Evolutionary conservation across 2,329 filamentous ascomycete species (phyloP).

Genomic region (Trichophyton benhamiae): DNA sequence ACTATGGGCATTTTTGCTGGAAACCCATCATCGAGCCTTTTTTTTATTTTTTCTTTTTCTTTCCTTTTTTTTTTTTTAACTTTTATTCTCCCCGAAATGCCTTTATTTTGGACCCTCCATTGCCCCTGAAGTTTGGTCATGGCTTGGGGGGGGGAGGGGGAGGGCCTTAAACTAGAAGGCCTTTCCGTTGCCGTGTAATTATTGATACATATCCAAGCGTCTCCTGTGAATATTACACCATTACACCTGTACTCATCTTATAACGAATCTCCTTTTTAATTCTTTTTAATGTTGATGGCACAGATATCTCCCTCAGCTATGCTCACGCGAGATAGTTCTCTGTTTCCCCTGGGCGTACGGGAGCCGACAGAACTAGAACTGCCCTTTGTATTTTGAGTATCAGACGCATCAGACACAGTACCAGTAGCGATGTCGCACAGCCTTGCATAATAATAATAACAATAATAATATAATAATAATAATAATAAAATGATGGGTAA

Average conservation of each 20-base stretch:
- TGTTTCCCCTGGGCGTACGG: too few species aligned
- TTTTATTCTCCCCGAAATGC: neutral
- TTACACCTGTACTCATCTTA: neutral
- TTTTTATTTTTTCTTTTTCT: too few species aligned
- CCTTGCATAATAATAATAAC: too few species aligned
- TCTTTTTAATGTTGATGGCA: neutral
- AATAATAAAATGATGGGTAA: too few species aligned
- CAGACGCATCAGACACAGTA: too few species aligned
- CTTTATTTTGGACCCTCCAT: neutral
- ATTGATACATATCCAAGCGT: neutral
- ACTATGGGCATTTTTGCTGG: neutral
- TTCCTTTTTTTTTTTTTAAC: too few species aligned
- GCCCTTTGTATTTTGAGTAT: too few species aligned
- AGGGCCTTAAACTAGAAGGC: neutral
- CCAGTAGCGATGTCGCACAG: too few species aligned
- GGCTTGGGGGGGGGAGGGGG: neutral
- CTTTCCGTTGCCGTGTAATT: neutral
- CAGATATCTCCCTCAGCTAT: neutral
- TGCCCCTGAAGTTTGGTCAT: neutral
- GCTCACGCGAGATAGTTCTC: neutral
- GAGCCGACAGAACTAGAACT: too few species aligned
- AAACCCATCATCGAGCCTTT: neutral
- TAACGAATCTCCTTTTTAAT: neutral
- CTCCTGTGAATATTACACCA: conserved; percentile 2
- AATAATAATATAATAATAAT: too few species aligned